Conservation (phyloP, 73 alveolate species). For the Effrenium voratum region DNA sequence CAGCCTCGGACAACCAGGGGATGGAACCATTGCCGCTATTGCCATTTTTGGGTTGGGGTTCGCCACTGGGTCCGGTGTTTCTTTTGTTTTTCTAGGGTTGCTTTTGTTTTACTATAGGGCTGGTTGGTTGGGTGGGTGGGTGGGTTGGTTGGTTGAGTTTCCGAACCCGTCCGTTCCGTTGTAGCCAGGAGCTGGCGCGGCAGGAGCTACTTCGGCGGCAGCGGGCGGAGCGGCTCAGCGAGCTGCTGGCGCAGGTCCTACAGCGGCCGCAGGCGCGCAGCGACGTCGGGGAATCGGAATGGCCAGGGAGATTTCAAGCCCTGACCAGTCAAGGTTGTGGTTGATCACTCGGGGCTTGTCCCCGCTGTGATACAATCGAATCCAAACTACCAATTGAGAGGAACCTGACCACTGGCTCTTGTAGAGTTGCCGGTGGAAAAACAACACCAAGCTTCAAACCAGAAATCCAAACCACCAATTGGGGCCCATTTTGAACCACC, state of each 20-base stretch:
- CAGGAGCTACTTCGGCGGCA: constrained; percentile 3
- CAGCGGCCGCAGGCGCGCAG: constrained; percentile 44
- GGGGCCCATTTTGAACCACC: too few relatives aligned
- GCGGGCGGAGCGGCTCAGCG: constrained; percentile 51
- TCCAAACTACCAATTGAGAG: not conserved
- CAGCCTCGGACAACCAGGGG: not conserved
- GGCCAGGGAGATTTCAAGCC: not conserved
- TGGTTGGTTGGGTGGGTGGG: not conserved
- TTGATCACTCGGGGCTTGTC: not conserved
- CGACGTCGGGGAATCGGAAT: not conserved
- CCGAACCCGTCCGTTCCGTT: not conserved
- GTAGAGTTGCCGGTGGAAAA: not conserved
- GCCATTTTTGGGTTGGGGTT: too few relatives aligned
- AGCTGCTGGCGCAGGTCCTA: constrained; percentile 11
- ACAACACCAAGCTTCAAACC: not conserved
- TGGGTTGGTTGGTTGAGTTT: too few relatives aligned
- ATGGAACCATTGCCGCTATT: not conserved
- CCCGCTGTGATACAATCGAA: not conserved
- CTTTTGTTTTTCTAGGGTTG: not conserved
- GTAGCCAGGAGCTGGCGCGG: constrained; percentile 32
- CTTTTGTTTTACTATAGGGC: too few relatives aligned
- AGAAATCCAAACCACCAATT: not conserved
- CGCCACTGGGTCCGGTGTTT: constrained; percentile 2
- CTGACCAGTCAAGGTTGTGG: not conserved
- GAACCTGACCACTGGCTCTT: not conserved